Evolutionary conservation across 2,329 filamentous ascomycete genomes (phyloP).

Genomic region (Cladosporium colombiae): DNA sequence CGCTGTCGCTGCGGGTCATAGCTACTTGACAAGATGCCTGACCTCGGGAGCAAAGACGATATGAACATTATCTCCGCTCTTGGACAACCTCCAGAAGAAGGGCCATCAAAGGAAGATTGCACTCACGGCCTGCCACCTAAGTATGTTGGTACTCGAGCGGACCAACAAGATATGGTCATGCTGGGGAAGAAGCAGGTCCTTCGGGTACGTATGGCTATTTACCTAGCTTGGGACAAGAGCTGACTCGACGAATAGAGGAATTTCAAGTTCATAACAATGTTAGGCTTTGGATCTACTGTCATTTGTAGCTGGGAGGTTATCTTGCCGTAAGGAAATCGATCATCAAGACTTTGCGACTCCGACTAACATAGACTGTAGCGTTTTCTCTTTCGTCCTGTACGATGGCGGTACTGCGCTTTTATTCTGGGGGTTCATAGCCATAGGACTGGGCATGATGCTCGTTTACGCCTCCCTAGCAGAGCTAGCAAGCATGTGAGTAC

Average conservation of each 20-base stretch:
- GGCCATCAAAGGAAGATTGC: slow-evolving; percentile 12
- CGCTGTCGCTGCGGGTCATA: neutral
- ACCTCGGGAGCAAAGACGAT: slow-evolving; percentile 10
- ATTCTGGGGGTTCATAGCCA: slow-evolving; percentile 29
- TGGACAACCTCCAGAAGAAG: neutral
- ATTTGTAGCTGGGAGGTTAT: slow-evolving; percentile 35
- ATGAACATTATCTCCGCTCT: slow-evolving; percentile 12
- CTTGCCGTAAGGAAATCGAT: slow-evolving; percentile 21
- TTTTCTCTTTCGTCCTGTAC: slow-evolving; percentile 22
- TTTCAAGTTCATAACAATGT: slow-evolving; percentile 34
- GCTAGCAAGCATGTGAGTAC: slow-evolving; percentile 22
- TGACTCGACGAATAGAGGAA: slow-evolving; percentile 27
- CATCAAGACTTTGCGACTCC: neutral
- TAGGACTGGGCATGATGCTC: slow-evolving; percentile 22
- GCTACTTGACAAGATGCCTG: neutral
- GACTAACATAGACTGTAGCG: neutral
- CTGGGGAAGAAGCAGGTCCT: slow-evolving; percentile 19
- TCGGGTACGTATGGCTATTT: slow-evolving; percentile 3
- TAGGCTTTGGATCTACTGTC: slow-evolving; percentile 34
- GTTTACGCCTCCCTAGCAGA: slow-evolving; percentile 28
- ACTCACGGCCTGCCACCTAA: slow-evolving; percentile 16
- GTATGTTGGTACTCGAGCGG: slow-evolving; percentile 21
- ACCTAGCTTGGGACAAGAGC: neutral
- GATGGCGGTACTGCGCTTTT: slow-evolving; percentile 29
- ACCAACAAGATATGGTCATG: slow-evolving; percentile 20